Evolutionary conservation across 352 stramenopile species (phyloP).

Genomic region (Pythium guiyangense): DNA sequence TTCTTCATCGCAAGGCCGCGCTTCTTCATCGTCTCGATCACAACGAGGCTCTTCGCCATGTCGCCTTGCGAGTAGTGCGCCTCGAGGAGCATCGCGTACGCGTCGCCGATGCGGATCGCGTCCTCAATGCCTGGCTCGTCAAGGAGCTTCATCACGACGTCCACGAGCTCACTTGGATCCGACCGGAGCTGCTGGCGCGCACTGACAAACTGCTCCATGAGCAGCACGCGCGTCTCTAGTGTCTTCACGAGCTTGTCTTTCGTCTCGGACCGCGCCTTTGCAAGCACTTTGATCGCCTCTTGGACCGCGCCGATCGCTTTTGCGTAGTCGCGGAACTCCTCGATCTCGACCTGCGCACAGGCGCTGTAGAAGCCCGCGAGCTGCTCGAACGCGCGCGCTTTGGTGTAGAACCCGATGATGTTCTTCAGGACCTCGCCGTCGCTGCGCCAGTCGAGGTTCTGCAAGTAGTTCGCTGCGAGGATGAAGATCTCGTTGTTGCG

Average conservation of each 20-base stretch:
- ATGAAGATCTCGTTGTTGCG: slow-evolving; percentile 94
- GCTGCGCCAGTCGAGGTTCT: slow-evolving; percentile 92
- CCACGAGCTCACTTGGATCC: slow-evolving; percentile 65
- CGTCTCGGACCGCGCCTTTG: slow-evolving; percentile 61
- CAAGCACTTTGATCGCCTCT: slow-evolving; percentile 85
- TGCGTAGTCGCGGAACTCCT: slow-evolving; percentile 94
- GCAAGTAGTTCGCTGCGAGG: slow-evolving; percentile 93
- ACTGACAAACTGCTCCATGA: slow-evolving; percentile 87
- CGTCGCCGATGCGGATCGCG: slow-evolving; percentile 87
- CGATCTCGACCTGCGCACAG: slow-evolving; percentile 91
- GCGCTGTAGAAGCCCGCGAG: slow-evolving; percentile 90
- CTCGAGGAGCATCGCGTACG: slow-evolving; percentile 85
- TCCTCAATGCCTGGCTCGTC: slow-evolving; percentile 80
- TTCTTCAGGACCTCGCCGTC: slow-evolving; percentile 90
- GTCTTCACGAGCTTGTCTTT: slow-evolving; percentile 66
- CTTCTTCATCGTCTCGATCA: slow-evolving; percentile 78
- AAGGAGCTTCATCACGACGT: slow-evolving; percentile 78
- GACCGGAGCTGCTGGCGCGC: slow-evolving; percentile 54
- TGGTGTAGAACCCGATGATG: slow-evolving; percentile 94
- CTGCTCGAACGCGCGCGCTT: slow-evolving; percentile 90
- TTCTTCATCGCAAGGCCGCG: slow-evolving; percentile 54
- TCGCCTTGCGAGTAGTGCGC: slow-evolving; percentile 67
- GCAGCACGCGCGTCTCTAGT: slow-evolving; percentile 56
- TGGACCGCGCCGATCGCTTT: slow-evolving; percentile 89
- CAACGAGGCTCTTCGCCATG: slow-evolving; percentile 50